These are phyloP conservation scores for Xanthoconium separans DNA, from an alignment of 1,284 basidiomycete genomes.

Conservation along the genomic window DNA sequence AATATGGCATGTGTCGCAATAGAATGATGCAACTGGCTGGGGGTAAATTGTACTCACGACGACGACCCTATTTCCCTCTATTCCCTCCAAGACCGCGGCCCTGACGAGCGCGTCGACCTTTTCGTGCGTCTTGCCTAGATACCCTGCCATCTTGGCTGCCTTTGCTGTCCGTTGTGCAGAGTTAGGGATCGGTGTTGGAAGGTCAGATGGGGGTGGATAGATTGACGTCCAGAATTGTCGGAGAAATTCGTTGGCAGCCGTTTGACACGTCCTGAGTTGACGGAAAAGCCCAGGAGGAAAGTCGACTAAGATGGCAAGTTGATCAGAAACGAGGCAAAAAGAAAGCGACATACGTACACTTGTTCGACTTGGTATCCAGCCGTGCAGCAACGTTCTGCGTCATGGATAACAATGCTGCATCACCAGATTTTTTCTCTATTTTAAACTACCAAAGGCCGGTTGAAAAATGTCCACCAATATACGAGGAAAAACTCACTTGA, in stretches of 20 bases:
- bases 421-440: slow-evolving; percentile 63
- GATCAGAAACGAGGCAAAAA: slow-evolving; percentile 1
- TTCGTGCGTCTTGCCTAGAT: slow-evolving; percentile 74
- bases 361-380: slow-evolving; percentile 60
- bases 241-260: slow-evolving; percentile 92
- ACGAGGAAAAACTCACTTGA: slow-evolving; percentile 42
- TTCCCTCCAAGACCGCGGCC: slow-evolving; percentile 57
- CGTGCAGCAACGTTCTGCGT: slow-evolving; percentile 72
- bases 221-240: slow-evolving; percentile 94
- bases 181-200: slow-evolving; percentile 46
- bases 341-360: slow-evolving; percentile 45
- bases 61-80: slow-evolving; percentile 65
- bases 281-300: slow-evolving; percentile 78
- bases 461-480: neutral
- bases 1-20: neutral
- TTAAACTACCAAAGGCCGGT: slow-evolving; percentile 44
- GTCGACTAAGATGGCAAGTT: slow-evolving; percentile 49
- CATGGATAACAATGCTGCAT: slow-evolving; percentile 70
- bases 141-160: slow-evolving; percentile 82
- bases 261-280: slow-evolving; percentile 87
- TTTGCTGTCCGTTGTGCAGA: slow-evolving; percentile 70
- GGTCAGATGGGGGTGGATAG: slow-evolving; percentile 71
- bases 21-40: neutral
- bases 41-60: slow-evolving; percentile 50
- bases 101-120: slow-evolving; percentile 78